These are phyloP conservation scores for Piper betle DNA, from an alignment of 164 flowering plant genomes.

Conservation along the genomic window DNA sequence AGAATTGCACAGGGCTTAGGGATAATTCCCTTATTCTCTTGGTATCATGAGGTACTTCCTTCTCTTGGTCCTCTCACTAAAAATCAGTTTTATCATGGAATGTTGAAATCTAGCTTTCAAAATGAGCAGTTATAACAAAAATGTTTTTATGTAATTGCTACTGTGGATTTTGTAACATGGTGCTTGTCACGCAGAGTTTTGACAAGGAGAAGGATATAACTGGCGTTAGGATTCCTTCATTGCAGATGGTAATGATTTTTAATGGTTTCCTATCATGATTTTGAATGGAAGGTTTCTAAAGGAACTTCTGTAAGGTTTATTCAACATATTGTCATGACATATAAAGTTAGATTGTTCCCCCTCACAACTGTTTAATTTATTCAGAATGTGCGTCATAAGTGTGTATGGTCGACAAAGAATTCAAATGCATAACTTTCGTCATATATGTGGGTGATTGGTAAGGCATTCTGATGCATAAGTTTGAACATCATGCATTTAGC, in stretches of 20 bases:
- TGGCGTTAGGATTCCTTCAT: conserved; percentile 42
- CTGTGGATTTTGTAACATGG: conserved; percentile 1
- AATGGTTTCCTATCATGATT: conserved; percentile 28
- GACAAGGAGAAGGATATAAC: conserved; percentile 64
- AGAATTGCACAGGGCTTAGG: conserved; percentile 40
- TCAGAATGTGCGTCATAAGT: no score
- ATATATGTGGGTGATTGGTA: no score
- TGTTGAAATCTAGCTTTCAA: neutral
- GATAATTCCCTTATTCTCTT: conserved; percentile 67
- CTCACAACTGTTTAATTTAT: no score
- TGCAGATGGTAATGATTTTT: conserved; percentile 79
- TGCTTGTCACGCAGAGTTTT: conserved; percentile 45
- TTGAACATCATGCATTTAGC: no score
- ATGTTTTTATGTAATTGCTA: neutral
- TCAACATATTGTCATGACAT: neutral
- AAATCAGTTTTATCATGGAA: neutral
- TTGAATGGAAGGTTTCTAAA: conserved; percentile 1
- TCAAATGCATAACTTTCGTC: no score
- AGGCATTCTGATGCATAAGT: no score
- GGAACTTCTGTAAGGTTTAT: no score
- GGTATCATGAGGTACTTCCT: conserved; percentile 73
- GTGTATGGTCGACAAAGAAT: no score
- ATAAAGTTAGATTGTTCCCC: no score
- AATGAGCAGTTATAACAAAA: neutral
- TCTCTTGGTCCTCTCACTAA: no score